Evolutionary conservation across 2,329 filamentous ascomycete species (phyloP), one percentile per base, ranked within the genome.

Genomic region (Cercospora sp.): DNA sequence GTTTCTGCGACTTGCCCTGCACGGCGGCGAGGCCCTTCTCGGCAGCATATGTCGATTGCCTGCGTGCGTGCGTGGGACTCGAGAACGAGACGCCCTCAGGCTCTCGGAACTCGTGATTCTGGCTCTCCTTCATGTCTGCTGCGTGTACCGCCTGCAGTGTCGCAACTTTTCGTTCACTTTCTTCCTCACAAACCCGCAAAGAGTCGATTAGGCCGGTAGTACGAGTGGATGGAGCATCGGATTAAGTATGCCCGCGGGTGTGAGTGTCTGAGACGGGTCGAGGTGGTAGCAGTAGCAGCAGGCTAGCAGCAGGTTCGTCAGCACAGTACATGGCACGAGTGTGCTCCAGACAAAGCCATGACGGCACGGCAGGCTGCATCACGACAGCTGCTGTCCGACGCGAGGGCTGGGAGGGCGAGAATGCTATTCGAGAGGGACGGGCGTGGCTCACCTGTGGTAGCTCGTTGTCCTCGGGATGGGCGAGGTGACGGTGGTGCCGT

Each of bases 1-100:
- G 48, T 42, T 68, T 65, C 55, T 70, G 66, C 64, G 61, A 65
- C 60, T 68, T 65, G 51, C 68, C 70, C 60, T 70, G 66, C 51
- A 67, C 69, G 60, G 69, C 60, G 55, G 60, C 69, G 63, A 71
- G 60, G 64, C 72, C 70, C 55, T 67, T 70, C 53, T 72, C 69
- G 31, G 67, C 72, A 65, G 16, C 57, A 33, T 69, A 66, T 42
- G 51, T 65, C 68, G 68, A 70, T 31, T 66, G 67, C 60, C 70
- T 65, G 8, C 70, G 66, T 63, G 66, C 63, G 63, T 70, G 70
- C 6, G 69, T 63, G 28, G 68, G 66, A 67, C 63, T 68, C 33
- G 66, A 67, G 66, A 65, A 65, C 26, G 65, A 64, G 59, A 68
- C 60, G 30, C 42, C 59, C 55, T 71, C 71, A 31, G 64, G 63